A percentile compares a stretch with the other conserved stretches of the same genome.
Evolutionary conservation across 2,329 filamentous ascomycete genomes (phyloP).

Genomic region (Penicillium thymicola): DNA sequence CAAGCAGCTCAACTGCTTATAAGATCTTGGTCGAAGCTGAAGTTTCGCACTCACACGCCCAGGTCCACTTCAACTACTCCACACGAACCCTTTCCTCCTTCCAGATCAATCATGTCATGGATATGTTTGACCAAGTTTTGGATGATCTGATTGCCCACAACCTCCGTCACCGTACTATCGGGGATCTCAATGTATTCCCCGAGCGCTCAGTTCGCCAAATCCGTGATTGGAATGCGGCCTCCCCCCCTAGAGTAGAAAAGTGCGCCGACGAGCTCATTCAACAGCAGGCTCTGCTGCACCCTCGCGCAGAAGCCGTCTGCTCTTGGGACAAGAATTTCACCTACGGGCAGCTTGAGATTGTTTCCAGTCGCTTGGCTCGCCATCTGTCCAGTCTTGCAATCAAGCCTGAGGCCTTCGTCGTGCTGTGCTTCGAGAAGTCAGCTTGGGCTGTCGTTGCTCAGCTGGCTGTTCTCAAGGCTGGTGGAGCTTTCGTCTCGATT

Average conservation of each 20-base stretch:
- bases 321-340: slow-evolving; percentile 39
- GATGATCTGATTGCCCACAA: slow-evolving; percentile 24
- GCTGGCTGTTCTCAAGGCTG: slow-evolving; percentile 42
- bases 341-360: slow-evolving; percentile 36
- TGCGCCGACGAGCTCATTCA: slow-evolving; percentile 40
- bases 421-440: slow-evolving; percentile 45
- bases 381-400: slow-evolving; percentile 40
- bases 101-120: slow-evolving; percentile 31
- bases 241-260: slow-evolving; percentile 29
- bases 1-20: slow-evolving; percentile 15
- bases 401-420: slow-evolving; percentile 38
- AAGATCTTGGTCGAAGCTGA: slow-evolving; percentile 30
- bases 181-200: slow-evolving; percentile 32
- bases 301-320: slow-evolving; percentile 31
- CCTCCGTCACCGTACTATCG: slow-evolving; percentile 16
- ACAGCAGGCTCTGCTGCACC: slow-evolving; percentile 25
- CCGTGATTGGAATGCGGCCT: slow-evolving; percentile 32
- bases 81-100: slow-evolving; percentile 48
- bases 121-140: slow-evolving; percentile 34
- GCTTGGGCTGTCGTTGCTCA: slow-evolving; percentile 43
- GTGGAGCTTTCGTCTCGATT: slow-evolving; percentile 42
- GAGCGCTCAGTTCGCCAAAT: slow-evolving; percentile 32
- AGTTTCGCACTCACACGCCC: slow-evolving; percentile 34
- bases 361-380: slow-evolving; percentile 37
- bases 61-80: slow-evolving; percentile 53